These are phyloP conservation scores for Sphaerulina vaccinii DNA, from an alignment of 2,329 filamentous ascomycete species.

Conservation along the genomic window DNA sequence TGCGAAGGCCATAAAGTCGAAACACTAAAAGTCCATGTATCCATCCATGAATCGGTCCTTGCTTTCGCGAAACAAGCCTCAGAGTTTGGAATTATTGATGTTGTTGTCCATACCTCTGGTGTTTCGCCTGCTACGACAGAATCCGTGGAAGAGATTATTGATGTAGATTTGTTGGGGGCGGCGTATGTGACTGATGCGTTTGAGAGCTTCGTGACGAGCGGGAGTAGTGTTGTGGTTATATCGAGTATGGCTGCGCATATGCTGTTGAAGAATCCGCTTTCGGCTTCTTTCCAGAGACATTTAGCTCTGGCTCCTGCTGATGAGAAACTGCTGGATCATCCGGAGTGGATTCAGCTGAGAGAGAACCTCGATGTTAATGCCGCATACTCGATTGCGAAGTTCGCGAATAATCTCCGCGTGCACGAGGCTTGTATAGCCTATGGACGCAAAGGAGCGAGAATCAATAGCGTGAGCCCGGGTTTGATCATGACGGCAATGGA, in stretches of 20 bases:
- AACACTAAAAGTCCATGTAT: constrained; percentile 2
- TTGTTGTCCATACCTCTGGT: constrained; percentile 12
- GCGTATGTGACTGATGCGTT: constrained; percentile 16
- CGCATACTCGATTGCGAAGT: constrained; percentile 15
- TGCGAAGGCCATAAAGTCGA: constrained; percentile 3
- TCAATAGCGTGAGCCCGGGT: constrained; percentile 15
- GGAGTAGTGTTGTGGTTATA: constrained; percentile 1
- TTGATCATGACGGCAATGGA: constrained; percentile 15
- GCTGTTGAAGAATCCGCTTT: neutral
- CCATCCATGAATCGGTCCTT: neutral
- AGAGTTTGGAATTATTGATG: neutral
- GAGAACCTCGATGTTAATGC: neutral
- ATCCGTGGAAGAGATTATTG: constrained; percentile 4
- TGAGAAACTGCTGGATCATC: neutral
- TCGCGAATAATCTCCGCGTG: constrained; percentile 14
- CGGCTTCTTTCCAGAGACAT: neutral
- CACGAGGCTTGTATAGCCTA: constrained; percentile 4
- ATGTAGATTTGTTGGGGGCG: constrained; percentile 6
- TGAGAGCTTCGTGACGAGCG: neutral
- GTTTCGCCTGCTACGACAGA: constrained; percentile 2
- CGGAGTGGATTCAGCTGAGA: neutral
- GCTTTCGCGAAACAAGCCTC: constrained; percentile 8
- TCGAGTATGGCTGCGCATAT: constrained; percentile 13
- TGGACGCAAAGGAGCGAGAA: constrained; percentile 7
- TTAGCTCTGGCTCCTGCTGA: neutral